These are phyloP conservation scores for Coemansia sp. DNA, from an alignment of 192 early-diverging fungal genomes.

Conservation along the genomic window DNA sequence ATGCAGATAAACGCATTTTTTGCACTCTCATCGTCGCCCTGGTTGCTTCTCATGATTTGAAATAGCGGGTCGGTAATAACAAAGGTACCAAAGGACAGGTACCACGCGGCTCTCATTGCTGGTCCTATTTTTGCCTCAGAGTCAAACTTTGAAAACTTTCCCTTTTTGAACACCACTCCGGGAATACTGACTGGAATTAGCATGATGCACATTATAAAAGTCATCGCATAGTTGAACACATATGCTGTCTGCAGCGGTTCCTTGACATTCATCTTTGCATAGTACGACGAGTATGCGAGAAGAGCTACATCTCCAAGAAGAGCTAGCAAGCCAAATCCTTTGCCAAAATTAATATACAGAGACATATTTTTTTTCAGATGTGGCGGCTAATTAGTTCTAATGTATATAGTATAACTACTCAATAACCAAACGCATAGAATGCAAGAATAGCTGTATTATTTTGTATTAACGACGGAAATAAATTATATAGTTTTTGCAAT, in stretches of 20 bases:
- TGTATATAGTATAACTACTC: too few species aligned
- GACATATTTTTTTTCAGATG: too few species aligned
- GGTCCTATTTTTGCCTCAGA: neutral
- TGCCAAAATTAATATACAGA: neutral
- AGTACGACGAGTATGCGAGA: neutral
- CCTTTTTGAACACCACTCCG: neutral
- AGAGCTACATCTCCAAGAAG: neutral
- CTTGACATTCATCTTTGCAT: neutral
- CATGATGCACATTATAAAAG: neutral
- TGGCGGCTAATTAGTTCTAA: too few species aligned
- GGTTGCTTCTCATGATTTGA: neutral
- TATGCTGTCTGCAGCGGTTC: constrained; percentile 1
- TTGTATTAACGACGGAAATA: too few species aligned
- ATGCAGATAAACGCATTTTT: neutral
- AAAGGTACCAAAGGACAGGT: constrained; percentile 1
- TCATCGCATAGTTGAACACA: neutral
- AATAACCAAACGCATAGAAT: too few species aligned
- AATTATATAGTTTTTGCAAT: too few species aligned
- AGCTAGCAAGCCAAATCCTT: neutral
- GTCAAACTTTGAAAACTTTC: neutral
- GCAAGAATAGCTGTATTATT: too few species aligned
- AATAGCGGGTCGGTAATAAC: constrained; percentile 1
- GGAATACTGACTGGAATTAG: neutral
- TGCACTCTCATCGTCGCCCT: neutral
- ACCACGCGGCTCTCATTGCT: neutral